phyloP scores from a whole-genome alignment of 2,329 filamentous ascomycete species.

The Aspergillus proliferans region DNA sequence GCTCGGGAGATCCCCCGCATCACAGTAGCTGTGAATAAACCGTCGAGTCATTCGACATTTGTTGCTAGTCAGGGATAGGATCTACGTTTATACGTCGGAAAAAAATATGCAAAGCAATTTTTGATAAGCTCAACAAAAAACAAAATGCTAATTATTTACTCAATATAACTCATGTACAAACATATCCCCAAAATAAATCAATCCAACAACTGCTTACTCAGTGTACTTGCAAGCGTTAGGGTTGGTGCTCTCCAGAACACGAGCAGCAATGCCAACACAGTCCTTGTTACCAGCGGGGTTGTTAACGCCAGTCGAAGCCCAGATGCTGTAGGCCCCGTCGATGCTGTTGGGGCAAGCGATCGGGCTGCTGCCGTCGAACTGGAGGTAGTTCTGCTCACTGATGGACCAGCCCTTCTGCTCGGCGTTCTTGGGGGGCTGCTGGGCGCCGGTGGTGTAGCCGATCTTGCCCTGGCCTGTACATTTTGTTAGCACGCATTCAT shows the following conservation, averaged over 20 bases:
- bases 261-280: slow-evolving; percentile 30
- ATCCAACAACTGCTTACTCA: slow-evolving; percentile 7
- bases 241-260: slow-evolving; percentile 15
- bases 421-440: slow-evolving; percentile 33
- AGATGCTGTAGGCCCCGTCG: slow-evolving; percentile 38
- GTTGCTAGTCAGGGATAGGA: too few relatives aligned
- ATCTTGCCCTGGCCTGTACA: slow-evolving; percentile 47
- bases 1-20: too few relatives aligned
- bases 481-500: slow-evolving; percentile 4
- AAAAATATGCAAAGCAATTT: too few relatives aligned
- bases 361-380: slow-evolving; percentile 41
- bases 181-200: too few relatives aligned
- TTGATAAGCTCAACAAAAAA: too few relatives aligned
- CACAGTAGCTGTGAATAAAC: too few relatives aligned
- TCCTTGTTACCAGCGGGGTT: slow-evolving; percentile 26
- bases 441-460: slow-evolving; percentile 46
- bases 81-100: too few relatives aligned
- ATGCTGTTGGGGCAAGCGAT: slow-evolving; percentile 49
- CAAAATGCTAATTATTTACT: too few relatives aligned
- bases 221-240: slow-evolving; percentile 24
- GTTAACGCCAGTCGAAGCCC: slow-evolving; percentile 20
- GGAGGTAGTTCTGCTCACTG: slow-evolving; percentile 40
- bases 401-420: slow-evolving; percentile 47
- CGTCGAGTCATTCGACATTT: too few relatives aligned
- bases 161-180: too few relatives aligned